phyloP scores from a whole-genome alignment of 805 yeast genomes.

The Nadsonia fulvescens region DNA sequence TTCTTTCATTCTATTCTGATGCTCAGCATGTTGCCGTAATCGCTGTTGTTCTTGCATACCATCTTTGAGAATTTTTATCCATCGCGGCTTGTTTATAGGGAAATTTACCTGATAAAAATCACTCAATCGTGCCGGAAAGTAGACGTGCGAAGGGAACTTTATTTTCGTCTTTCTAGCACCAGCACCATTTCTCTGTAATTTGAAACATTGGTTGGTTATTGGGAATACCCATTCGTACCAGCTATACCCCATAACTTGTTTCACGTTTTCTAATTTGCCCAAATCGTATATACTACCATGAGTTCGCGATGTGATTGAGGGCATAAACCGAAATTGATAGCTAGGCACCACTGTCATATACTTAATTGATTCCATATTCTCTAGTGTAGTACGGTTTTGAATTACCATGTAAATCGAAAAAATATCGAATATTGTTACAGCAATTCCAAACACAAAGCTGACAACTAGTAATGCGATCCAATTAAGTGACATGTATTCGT shows the following conservation, averaged over 20 bases:
- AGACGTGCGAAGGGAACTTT: too few relatives aligned
- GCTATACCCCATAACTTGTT: constrained; percentile 50
- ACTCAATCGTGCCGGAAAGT: too few relatives aligned
- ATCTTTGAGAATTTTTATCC: constrained; percentile 14
- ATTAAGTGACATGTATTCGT: constrained; percentile 33
- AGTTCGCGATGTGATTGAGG: constrained; percentile 25
- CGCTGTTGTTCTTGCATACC: constrained; percentile 18
- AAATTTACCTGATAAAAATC: constrained; percentile 20
- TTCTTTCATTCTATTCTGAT: too few relatives aligned
- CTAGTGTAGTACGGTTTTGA: constrained; percentile 65
- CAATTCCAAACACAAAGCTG: constrained; percentile 32
- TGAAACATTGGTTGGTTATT: too few relatives aligned
- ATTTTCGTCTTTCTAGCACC: too few relatives aligned
- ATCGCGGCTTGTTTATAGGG: constrained; percentile 17
- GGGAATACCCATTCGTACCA: constrained; percentile 65
- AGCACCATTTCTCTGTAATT: too few relatives aligned
- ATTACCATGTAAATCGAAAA: constrained; percentile 34
- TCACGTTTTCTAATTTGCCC: constrained; percentile 47
- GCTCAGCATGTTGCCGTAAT: too few relatives aligned
- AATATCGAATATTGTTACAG: constrained; percentile 37
- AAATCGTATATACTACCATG: constrained; percentile 61
- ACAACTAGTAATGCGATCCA: constrained; percentile 42
- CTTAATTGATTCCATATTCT: constrained; percentile 27
- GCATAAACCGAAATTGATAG: constrained; percentile 21
- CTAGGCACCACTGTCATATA: constrained; percentile 20